These are phyloP conservation scores for Neurospora sp. DNA, from an alignment of 495 filamentous ascomycete species.

Conservation along the genomic window DNA sequence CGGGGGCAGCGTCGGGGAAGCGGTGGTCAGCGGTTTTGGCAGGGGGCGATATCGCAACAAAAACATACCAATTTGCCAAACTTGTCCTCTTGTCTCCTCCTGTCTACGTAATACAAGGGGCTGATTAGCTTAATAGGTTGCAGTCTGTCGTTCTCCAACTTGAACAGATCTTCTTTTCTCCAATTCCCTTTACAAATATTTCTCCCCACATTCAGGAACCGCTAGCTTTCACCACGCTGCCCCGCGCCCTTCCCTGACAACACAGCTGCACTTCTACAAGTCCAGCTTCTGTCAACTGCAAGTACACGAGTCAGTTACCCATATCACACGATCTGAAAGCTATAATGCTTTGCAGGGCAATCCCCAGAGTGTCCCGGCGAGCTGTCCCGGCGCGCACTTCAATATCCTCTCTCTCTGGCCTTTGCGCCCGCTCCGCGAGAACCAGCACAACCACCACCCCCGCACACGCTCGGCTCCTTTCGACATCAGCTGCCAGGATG, in stretches of 20 bases:
- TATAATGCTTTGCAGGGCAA: conserved; percentile 20
- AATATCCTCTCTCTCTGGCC: conserved; percentile 4
- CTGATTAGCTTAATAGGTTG: neutral
- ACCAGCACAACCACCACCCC: neutral
- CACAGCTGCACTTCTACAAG: neutral
- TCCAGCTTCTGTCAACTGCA: neutral
- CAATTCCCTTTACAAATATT: neutral
- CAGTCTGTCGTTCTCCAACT: neutral
- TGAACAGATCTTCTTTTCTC: neutral
- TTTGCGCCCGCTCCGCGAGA: conserved; percentile 2
- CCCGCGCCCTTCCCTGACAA: neutral
- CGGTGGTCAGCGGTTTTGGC: neutral
- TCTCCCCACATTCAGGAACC: neutral
- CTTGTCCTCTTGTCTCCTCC: neutral
- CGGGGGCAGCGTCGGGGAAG: neutral
- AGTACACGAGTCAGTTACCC: neutral
- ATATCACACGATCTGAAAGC: neutral
- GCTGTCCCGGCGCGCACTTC: conserved; percentile 3
- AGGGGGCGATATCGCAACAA: neutral
- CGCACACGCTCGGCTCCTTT: conserved; percentile 12
- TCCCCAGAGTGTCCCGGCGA: conserved; percentile 18
- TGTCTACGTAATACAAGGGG: neutral
- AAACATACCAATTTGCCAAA: neutral
- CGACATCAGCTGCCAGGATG: conserved; percentile 18
- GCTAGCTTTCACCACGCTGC: neutral